Evolutionary conservation across 768 basidiomycete genomes (phyloP), one percentile per base, ranked within the genome.

Genomic region (Trametes meyenii): DNA sequence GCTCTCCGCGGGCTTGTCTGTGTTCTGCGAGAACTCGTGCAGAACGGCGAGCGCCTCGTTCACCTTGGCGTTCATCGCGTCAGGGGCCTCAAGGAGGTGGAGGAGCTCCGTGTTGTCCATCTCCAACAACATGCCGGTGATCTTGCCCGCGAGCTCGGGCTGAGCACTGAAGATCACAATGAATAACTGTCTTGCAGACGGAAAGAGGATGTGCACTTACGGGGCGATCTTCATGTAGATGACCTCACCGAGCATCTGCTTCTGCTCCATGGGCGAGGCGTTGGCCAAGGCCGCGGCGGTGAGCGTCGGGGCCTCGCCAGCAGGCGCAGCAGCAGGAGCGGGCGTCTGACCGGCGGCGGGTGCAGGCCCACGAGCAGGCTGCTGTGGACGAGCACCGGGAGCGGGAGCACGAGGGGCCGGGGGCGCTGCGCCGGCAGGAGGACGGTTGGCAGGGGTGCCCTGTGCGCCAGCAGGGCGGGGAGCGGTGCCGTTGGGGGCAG

Each of bases 101-200:
- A 98, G 78, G 52, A 99, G 83, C 77, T 98, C 97, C 50, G 82
- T 72, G 78, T 96, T 96, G 76, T 98, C 96, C 96, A 99, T 98
- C 85, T 99, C 96, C 66, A 98, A 85, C 71, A 98, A 81, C 96
- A 98, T 98, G 58, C 94, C 96, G 45, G 96, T 98, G 75, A 98
- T 97, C 84, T 98, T 98, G 63, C 97, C 97, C 66, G 97, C 95
- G 72, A 97, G 81, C 21, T 96, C 96, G 60, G 95, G 93, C 70
- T 98, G 89, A 59, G 87, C 74, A 23, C 89, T 93, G 72, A 49
- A 61, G 57, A 23, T 58, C 46, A 38, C 14, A 2, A 33, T 46
- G 67, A 48, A 48, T 49, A 55, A 62, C 7, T 58, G 52, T 63
- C 56, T 51, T 8, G 29, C 24, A 13, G 23, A 17, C 43, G 14